Conservation (phyloP, 2,329 filamentous ascomycete species). For the Blumeria graminis region DNA sequence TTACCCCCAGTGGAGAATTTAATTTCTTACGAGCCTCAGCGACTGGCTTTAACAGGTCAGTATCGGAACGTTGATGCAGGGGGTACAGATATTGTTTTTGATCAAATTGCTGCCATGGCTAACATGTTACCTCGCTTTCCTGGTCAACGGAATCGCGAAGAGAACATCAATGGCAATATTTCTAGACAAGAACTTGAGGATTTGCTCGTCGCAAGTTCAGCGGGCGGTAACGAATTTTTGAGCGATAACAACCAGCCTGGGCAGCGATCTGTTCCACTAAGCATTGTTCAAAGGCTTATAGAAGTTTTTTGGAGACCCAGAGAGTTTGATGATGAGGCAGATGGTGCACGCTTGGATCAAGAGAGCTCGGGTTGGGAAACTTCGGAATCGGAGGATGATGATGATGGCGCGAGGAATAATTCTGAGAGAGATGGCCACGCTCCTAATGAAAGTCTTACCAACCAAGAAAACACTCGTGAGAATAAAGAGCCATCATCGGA, state of each 20-base stretch:
- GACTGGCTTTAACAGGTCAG: constrained; percentile 3
- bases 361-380: no score
- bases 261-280: constrained; percentile 2
- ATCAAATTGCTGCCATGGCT: constrained; percentile 8
- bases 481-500: no score
- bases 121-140: constrained; percentile 8
- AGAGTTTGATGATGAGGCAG: background rate
- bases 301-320: constrained; percentile 8
- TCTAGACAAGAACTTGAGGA: background rate
- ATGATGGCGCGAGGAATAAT: no score
- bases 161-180: constrained; percentile 1
- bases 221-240: no score
- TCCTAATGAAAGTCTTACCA: no score
- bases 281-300: constrained; percentile 6
- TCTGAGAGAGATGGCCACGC: no score
- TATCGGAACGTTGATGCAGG: background rate
- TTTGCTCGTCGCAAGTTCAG: background rate
- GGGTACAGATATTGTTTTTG: background rate
- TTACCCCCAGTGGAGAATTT: constrained; percentile 14
- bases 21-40: constrained; percentile 11
- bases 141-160: background rate
- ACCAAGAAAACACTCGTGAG: no score
- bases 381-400: no score
- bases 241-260: background rate
- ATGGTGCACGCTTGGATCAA: no score